These are phyloP conservation scores for Lipomyces sp. DNA, from an alignment of 805 yeast species.

Conservation along the genomic window DNA sequence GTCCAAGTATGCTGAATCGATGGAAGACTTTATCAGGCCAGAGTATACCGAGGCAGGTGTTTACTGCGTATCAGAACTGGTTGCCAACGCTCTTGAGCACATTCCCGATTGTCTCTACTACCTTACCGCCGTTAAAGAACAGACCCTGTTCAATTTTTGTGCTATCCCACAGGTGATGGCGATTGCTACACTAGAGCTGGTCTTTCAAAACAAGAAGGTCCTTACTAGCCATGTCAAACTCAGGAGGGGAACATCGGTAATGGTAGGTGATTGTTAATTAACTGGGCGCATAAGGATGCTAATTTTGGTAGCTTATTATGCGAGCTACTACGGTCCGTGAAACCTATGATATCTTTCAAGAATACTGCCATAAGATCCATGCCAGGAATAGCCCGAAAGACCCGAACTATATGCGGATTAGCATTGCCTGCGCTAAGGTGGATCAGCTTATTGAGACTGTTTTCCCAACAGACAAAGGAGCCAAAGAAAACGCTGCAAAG, in stretches of 20 bases:
- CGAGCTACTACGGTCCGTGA: constrained; percentile 74
- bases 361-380: constrained; percentile 76
- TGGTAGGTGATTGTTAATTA: constrained; percentile 50
- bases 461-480: constrained; percentile 34
- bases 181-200: constrained; percentile 85
- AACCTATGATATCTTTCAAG: constrained; percentile 75
- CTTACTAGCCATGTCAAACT: constrained; percentile 79
- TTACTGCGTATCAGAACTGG: constrained; percentile 79
- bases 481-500: background rate
- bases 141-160: constrained; percentile 85
- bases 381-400: constrained; percentile 77
- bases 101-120: constrained; percentile 76
- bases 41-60: constrained; percentile 61
- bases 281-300: background rate
- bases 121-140: constrained; percentile 76
- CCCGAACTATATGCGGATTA: constrained; percentile 83
- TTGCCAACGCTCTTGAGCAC: constrained; percentile 76
- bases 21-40: constrained; percentile 63
- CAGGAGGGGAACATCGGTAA: constrained; percentile 66
- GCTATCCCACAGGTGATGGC: constrained; percentile 99
- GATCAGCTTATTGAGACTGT: constrained; percentile 79
- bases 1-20: constrained; percentile 70
- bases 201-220: constrained; percentile 78
- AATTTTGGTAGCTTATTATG: constrained; percentile 61
- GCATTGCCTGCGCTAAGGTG: constrained; percentile 83